Percentiles rank a stretch among this genome's conserved stretches.
phyloP scores from a whole-genome alignment of 192 early-diverging fungal species.

The Backusella psychrophila region DNA sequence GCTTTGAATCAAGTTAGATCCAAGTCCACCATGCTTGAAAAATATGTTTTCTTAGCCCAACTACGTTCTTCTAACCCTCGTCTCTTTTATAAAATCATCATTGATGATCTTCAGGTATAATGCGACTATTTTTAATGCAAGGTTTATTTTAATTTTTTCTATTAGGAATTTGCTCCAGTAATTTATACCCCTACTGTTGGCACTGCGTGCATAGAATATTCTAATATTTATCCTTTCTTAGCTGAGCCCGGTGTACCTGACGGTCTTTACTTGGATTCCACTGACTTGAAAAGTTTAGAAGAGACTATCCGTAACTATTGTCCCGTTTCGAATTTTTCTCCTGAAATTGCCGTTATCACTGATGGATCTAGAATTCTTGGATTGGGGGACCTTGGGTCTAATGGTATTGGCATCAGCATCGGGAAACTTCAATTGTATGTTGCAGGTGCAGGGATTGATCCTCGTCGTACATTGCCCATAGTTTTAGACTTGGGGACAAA shows the following conservation, averaged over 20 bases:
- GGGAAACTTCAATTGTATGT: constrained; percentile 94
- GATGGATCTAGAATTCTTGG: constrained; percentile 94
- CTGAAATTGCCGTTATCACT: constrained; percentile 91
- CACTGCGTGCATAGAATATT: constrained; percentile 86
- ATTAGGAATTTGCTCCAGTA: constrained; percentile 72
- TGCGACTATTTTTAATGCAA: background rate
- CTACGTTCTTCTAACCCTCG: constrained; percentile 75
- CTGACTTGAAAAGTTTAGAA: constrained; percentile 69
- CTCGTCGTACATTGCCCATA: constrained; percentile 84
- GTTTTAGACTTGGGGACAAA: constrained; percentile 91
- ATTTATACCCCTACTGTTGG: constrained; percentile 85
- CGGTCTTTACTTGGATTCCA: constrained; percentile 85
- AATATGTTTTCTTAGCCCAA: constrained; percentile 84
- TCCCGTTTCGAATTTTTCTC: constrained; percentile 40
- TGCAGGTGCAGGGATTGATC: constrained; percentile 85
- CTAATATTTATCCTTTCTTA: constrained; percentile 83
- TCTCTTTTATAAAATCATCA: constrained; percentile 82
- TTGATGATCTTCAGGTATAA: constrained; percentile 70
- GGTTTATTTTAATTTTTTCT: background rate
- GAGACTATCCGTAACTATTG: constrained; percentile 77
- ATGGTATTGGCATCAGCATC: constrained; percentile 94
- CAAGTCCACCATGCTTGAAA: constrained; percentile 74
- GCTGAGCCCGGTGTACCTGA: constrained; percentile 69
- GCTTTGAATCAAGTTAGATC: constrained; percentile 66
- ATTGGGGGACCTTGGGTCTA: constrained; percentile 91